Percentiles rank a stretch among this genome's conserved stretches.
Conservation (phyloP, 225 moss, liverwort and hornwort species). For the Physcomitrium patens region DNA sequence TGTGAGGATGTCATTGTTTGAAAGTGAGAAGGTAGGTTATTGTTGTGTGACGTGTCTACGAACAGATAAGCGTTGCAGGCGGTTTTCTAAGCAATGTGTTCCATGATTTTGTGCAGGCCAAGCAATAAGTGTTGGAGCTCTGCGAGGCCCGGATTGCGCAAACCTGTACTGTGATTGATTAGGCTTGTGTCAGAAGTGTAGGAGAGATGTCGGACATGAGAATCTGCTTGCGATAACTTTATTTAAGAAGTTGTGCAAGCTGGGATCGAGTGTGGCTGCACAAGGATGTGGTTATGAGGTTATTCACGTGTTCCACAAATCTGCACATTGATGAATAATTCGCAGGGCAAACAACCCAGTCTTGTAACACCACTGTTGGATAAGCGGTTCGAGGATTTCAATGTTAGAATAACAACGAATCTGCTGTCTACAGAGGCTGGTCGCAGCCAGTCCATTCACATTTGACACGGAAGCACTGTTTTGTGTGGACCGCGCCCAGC, state of each 20-base stretch:
- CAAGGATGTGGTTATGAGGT: conserved; percentile 19
- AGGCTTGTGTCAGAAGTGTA: conserved; percentile 26
- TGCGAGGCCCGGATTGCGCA: conserved; percentile 11
- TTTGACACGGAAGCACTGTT: too few species aligned
- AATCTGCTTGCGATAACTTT: conserved; percentile 19
- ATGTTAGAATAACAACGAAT: too few species aligned
- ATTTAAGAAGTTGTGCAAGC: conserved; percentile 32
- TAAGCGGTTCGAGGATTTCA: too few species aligned
- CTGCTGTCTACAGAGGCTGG: too few species aligned
- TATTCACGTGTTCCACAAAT: background rate
- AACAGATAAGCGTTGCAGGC: background rate
- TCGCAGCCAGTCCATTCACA: too few species aligned
- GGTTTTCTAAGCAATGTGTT: conserved; percentile 5
- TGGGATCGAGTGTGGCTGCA: conserved; percentile 34
- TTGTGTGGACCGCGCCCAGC: too few species aligned
- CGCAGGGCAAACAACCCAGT: too few species aligned
- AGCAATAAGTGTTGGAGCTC: conserved; percentile 34
- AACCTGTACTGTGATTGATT: conserved; percentile 15
- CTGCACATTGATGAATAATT: too few species aligned
- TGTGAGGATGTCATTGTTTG: background rate
- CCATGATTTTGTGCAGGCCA: conserved; percentile 32
- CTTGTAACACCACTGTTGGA: too few species aligned
- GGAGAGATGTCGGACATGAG: conserved; percentile 24
- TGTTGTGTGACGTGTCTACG: too few species aligned
- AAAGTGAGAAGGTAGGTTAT: background rate